A percentile compares a stretch with the other conserved stretches of the same genome.
Evolutionary conservation across 192 early-diverging fungal species (phyloP).

Genomic region (Paraglomus brasilianum): DNA sequence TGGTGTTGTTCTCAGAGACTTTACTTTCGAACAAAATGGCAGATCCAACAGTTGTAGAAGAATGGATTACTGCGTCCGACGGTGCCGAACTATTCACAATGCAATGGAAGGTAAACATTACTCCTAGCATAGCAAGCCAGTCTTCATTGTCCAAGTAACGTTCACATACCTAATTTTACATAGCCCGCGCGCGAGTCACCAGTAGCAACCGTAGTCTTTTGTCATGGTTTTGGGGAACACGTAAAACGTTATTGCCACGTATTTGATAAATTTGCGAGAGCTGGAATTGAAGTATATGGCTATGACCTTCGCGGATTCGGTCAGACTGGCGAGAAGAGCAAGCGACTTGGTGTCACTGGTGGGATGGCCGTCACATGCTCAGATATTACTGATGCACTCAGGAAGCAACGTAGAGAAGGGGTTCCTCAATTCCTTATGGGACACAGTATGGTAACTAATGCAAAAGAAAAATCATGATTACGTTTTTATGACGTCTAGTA

Average conservation of each 20-base stretch:
- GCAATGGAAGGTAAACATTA: constrained; percentile 40
- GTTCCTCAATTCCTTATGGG: constrained; percentile 52
- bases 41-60: constrained; percentile 33
- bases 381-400: constrained; percentile 49
- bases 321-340: constrained; percentile 51
- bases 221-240: constrained; percentile 58
- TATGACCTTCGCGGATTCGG: constrained; percentile 68
- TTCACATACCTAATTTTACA: background rate
- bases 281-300: constrained; percentile 53
- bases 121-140: background rate
- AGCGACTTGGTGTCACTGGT: constrained; percentile 41
- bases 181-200: constrained; percentile 23
- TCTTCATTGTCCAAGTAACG: background rate
- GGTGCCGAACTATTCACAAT: constrained; percentile 50
- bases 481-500: constrained; percentile 1
- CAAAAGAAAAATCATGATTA: background rate
- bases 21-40: constrained; percentile 29
- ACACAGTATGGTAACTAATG: constrained; percentile 46
- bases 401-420: constrained; percentile 36
- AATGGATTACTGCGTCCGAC: constrained; percentile 47
- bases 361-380: constrained; percentile 42
- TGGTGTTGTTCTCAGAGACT: too few species aligned
- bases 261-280: constrained; percentile 49
- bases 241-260: constrained; percentile 53
- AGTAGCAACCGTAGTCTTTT: constrained; percentile 44